Conservation (phyloP, 2,329 filamentous ascomycete genomes). For the Fusarium subtropicale region DNA sequence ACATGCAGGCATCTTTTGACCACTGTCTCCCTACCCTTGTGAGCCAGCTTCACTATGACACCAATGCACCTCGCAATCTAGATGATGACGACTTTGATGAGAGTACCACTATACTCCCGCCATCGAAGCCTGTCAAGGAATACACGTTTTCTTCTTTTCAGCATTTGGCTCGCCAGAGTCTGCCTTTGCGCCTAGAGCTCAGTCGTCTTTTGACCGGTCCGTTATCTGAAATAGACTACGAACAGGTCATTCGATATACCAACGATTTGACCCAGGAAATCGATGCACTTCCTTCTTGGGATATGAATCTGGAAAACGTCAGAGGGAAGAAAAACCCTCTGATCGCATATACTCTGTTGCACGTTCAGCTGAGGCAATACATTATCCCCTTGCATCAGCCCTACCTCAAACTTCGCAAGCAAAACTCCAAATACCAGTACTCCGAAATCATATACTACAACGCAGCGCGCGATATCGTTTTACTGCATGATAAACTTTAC, state of each 20-base stretch:
- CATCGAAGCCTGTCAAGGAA: constrained; percentile 62
- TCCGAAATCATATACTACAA: constrained; percentile 74
- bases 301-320: constrained; percentile 52
- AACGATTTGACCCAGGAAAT: constrained; percentile 72
- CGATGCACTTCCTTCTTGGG: constrained; percentile 69
- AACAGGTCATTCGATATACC: constrained; percentile 70
- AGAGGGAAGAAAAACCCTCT: constrained; percentile 64
- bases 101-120: constrained; percentile 62
- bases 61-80: constrained; percentile 66
- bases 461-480: constrained; percentile 69
- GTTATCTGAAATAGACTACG: constrained; percentile 67
- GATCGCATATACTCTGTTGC: constrained; percentile 69
- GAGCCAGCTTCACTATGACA: constrained; percentile 67
- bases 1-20: constrained; percentile 71
- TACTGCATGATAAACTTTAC: constrained; percentile 70
- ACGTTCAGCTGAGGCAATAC: constrained; percentile 71
- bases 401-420: constrained; percentile 68
- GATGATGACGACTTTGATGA: constrained; percentile 69
- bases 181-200: constrained; percentile 67
- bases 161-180: constrained; percentile 66
- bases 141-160: constrained; percentile 72
- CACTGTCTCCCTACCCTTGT: constrained; percentile 69
- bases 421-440: constrained; percentile 71
- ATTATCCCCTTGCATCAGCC: constrained; percentile 72
- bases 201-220: constrained; percentile 67